Percentiles rank a stretch among this genome's conserved stretches.
phyloP scores from a whole-genome alignment of 2,329 filamentous ascomycete genomes.

The Colletotrichum scovillei region DNA sequence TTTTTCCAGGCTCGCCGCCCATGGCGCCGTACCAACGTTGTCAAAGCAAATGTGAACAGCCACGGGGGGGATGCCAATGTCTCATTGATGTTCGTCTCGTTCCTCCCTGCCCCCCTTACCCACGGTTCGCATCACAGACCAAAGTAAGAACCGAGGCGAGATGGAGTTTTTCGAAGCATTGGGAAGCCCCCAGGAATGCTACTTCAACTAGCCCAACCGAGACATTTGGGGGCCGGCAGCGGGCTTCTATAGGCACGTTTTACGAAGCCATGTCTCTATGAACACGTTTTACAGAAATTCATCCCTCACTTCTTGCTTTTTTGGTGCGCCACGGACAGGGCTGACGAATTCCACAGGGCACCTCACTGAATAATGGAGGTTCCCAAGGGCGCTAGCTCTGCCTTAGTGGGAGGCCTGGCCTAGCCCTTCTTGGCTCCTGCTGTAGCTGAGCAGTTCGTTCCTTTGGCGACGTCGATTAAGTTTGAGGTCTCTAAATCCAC shows the following conservation, averaged over 20 bases:
- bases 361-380: background rate
- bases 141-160: background rate
- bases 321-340: background rate
- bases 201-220: background rate
- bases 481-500: background rate
- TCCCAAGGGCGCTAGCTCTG: background rate
- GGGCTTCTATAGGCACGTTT: background rate
- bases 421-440: background rate
- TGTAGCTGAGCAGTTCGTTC: background rate
- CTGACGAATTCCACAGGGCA: constrained; percentile 22
- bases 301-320: background rate
- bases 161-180: background rate
- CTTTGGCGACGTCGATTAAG: background rate
- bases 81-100: background rate
- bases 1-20: background rate
- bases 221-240: background rate
- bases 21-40: background rate
- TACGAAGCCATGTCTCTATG: background rate
- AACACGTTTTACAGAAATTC: background rate
- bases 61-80: background rate
- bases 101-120: background rate
- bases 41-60: background rate
- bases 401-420: background rate
- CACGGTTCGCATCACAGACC: background rate
- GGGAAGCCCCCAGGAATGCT: background rate